These are phyloP conservation scores for Clarkia xantiana DNA, from an alignment of 345 rosid genomes.

Conservation along the genomic window DNA sequence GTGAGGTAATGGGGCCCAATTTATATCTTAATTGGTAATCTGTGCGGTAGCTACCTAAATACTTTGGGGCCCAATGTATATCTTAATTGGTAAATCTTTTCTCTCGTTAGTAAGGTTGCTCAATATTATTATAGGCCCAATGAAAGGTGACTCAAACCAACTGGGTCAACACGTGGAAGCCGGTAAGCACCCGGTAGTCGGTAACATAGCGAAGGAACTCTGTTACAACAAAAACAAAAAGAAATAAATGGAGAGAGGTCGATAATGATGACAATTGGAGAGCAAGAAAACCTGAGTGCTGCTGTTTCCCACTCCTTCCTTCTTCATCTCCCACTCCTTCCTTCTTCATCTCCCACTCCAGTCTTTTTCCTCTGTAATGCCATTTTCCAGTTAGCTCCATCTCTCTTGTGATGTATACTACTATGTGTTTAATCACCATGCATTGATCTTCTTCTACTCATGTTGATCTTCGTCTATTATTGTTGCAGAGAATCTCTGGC, in stretches of 20 bases:
- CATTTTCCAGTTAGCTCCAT: not conserved
- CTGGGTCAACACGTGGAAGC: not conserved
- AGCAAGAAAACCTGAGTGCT: constrained; percentile 5
- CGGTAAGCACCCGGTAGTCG: constrained; percentile 24
- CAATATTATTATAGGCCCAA: too few species aligned
- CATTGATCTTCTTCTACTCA: not conserved
- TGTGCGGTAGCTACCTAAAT: too few species aligned
- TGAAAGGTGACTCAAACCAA: too few species aligned
- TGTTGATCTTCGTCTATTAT: not conserved
- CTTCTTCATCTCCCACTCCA: not conserved
- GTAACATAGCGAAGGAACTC: constrained; percentile 6
- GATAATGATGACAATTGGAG: not conserved
- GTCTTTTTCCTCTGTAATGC: not conserved
- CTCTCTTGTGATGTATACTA: not conserved
- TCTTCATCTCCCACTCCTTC: not conserved
- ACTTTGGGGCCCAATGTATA: too few species aligned
- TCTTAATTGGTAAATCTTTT: too few species aligned
- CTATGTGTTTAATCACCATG: not conserved
- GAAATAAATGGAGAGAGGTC: constrained; percentile 1
- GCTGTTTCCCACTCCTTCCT: constrained; percentile 3
- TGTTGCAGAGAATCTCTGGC: constrained; percentile 32
- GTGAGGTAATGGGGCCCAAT: too few species aligned
- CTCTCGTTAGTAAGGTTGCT: too few species aligned
- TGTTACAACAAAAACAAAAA: not conserved
- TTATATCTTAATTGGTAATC: too few species aligned